A percentile compares a stretch with the other conserved stretches of the same genome.
Evolutionary conservation across 108 stramenopile genomes (phyloP).

Genomic region (Schizochytrium sp.): DNA sequence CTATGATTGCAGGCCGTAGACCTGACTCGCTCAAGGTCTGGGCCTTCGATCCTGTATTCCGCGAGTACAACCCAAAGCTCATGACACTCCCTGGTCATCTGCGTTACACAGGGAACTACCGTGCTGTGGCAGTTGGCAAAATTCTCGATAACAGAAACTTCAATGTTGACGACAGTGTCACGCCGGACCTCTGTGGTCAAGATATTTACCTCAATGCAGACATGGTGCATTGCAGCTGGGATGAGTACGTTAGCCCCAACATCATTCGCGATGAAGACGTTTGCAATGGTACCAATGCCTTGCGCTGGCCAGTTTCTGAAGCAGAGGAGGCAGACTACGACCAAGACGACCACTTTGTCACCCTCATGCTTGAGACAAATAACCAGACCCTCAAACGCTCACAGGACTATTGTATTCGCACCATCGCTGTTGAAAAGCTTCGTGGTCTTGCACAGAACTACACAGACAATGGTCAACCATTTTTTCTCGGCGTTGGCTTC

Average conservation of each 20-base stretch:
- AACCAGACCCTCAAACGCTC: background rate
- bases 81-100: slow-evolving; percentile 37
- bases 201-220: background rate
- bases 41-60: slow-evolving; percentile 26
- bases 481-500: slow-evolving; percentile 62
- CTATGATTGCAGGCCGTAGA: slow-evolving; percentile 60
- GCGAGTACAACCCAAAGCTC: background rate
- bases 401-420: slow-evolving; percentile 24
- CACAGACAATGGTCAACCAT: slow-evolving; percentile 2
- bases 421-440: slow-evolving; percentile 7
- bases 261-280: background rate
- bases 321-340: background rate
- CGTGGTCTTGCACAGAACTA: background rate
- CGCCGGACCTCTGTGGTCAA: slow-evolving; percentile 30
- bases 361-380: background rate
- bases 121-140: slow-evolving; percentile 40
- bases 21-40: slow-evolving; percentile 32
- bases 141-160: slow-evolving; percentile 46
- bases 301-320: slow-evolving; percentile 32
- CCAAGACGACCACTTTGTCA: slow-evolving; percentile 27
- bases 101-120: slow-evolving; percentile 2
- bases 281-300: slow-evolving; percentile 22
- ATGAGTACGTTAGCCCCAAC: slow-evolving; percentile 30
- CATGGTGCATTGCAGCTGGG: slow-evolving; percentile 43
- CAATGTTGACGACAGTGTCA: background rate